Evolutionary conservation across 306 rosid genomes (phyloP), one percentile per base, ranked within the genome.

Genomic region (Begonia peltatifolia): DNA sequence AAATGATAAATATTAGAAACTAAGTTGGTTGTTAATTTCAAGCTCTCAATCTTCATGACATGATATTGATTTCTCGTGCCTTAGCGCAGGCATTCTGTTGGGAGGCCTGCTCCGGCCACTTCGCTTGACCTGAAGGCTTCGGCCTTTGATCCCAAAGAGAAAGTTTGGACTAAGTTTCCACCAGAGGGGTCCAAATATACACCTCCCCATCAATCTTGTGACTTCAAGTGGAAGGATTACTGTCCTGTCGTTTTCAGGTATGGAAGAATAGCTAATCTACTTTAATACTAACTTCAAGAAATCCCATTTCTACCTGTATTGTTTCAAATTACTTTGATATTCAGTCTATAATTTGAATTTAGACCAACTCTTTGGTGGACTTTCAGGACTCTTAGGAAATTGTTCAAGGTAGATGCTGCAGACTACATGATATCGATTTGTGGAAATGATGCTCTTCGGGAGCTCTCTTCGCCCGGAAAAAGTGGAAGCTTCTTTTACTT

Each of bases 401-500:
- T 90, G 72, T 90, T 90, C 70, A 80, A 83, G 67, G 97, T 90
- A 41, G 97, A 90, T 53, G 82, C 95, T 11, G 97, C 97, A 8
- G 97, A 90, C 71, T 90, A 85, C 71, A 90, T 90, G 97, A 23
- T 90, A 52, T 90, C 97, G 10, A 74, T 90, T 62, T 90, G 97
- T 42, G 97, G 97, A 41, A 71, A 85, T 55, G 92, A 85, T 9
- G 97, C 97, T 46, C 90, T 90, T 22, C 69, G 97, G 25, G 95
- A 85, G 65, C 97, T 90, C 48, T 82, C 95, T 12, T 85, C 97
- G 20, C 97, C 97, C 11, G 97, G 97, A 46, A 90, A 90, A 78
- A 84, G 95, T 48, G 95, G 97, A 71, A 89, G 97, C 70, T 89
- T 89, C 67, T 89, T 89, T 68, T 89, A 89, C 70, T 71, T 89